These are phyloP conservation scores for Sporisorium iseilematis-ciliati DNA, from an alignment of 1,284 basidiomycete species.

Conservation along the genomic window DNA sequence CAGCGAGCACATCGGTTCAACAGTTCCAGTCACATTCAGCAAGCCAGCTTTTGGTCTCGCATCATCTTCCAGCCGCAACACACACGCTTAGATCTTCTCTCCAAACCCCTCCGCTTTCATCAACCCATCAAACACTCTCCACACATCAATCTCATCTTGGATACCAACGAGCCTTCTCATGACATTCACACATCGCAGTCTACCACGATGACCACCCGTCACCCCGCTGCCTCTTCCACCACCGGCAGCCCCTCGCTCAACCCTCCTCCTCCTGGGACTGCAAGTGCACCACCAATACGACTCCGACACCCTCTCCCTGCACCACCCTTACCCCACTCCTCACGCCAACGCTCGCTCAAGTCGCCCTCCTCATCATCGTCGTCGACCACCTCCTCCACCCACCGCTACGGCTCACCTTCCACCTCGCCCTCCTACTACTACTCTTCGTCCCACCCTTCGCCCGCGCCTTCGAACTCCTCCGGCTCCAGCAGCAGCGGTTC, in stretches of 20 bases:
- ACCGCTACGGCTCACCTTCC: conserved; percentile 16
- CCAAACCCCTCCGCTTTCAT: no score
- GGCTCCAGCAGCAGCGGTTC: conserved; percentile 8
- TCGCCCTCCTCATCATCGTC: conserved; percentile 10
- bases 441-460: conserved; percentile 29
- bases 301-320: conserved; percentile 22
- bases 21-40: no score
- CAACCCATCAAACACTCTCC: no score
- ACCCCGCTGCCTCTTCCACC: background rate
- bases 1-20: no score
- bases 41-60: no score
- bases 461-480: conserved; percentile 10
- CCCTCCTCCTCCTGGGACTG: no score
- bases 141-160: no score
- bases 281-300: conserved; percentile 26
- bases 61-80: no score
- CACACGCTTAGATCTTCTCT: no score
- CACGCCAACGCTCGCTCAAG: background rate
- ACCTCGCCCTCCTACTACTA: conserved; percentile 24
- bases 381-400: conserved; percentile 3
- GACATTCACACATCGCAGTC: no score
- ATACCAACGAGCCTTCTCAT: no score
- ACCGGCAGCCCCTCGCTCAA: conserved; percentile 12
- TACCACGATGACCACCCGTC: conserved; percentile 8
- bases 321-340: conserved; percentile 2